These are phyloP conservation scores for Asparagopsis taxiformis DNA, from an alignment of 31 red algal genomes.

Conservation along the genomic window DNA sequence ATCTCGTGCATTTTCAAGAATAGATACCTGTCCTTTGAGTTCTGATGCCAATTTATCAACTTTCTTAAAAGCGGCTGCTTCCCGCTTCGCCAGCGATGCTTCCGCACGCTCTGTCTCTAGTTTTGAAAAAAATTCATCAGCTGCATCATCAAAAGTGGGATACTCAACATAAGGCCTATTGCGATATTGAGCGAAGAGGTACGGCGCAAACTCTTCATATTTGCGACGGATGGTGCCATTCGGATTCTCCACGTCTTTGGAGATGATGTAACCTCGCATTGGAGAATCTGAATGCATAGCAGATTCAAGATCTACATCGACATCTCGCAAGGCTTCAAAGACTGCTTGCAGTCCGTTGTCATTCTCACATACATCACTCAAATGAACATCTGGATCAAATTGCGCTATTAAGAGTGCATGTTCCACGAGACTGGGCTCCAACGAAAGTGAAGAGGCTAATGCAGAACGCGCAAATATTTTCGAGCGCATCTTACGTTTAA, in stretches of 20 bases:
- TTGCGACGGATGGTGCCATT: constrained; percentile 3
- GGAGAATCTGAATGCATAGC: constrained; percentile 10
- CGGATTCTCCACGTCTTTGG: constrained; percentile 23
- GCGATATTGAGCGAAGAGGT: constrained; percentile 54
- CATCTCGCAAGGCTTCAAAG: constrained; percentile 20
- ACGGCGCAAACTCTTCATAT: constrained; percentile 64
- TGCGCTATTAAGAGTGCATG: constrained; percentile 72
- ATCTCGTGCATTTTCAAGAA: constrained; percentile 67
- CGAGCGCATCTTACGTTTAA: constrained; percentile 6
- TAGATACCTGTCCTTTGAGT: constrained; percentile 63
- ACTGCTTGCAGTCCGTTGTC: constrained; percentile 12
- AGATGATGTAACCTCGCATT: constrained; percentile 27
- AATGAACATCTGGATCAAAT: constrained; percentile 8
- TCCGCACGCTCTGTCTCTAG: constrained; percentile 58
- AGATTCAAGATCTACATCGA: not conserved
- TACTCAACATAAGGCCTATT: constrained; percentile 7
- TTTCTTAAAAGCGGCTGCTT: constrained; percentile 71
- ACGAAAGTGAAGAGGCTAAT: constrained; percentile 41
- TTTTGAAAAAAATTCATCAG: constrained; percentile 90
- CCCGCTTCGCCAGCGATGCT: constrained; percentile 45
- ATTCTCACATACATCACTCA: constrained; percentile 2
- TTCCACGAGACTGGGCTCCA: constrained; percentile 79
- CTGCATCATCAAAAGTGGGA: constrained; percentile 83
- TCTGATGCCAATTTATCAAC: constrained; percentile 80
- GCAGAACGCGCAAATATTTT: constrained; percentile 27